phyloP scores from a whole-genome alignment of 768 basidiomycete genomes.

The Kwoniella sp. region DNA sequence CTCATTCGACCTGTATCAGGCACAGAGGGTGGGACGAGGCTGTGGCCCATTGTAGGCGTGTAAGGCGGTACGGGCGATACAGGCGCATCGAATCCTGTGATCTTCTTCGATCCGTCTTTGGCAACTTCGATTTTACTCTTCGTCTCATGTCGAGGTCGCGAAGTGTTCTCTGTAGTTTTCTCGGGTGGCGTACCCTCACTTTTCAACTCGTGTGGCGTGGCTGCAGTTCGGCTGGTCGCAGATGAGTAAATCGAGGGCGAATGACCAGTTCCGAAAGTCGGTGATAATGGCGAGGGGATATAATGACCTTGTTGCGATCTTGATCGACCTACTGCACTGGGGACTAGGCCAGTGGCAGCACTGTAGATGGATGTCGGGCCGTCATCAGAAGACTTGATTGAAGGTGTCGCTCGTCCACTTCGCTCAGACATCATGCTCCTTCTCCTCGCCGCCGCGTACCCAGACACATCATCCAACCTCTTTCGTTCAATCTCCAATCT shows the following conservation, averaged over 20 bases:
- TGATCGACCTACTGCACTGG: conserved; percentile 21
- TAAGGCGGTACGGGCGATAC: conserved; percentile 31
- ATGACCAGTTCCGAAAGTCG: conserved; percentile 27
- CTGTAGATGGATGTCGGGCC: conserved; percentile 16
- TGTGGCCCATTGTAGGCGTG: conserved; percentile 14
- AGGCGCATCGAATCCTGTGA: conserved; percentile 50
- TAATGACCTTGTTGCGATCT: conserved; percentile 34
- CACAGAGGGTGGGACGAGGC: conserved; percentile 2
- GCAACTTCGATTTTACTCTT: conserved; percentile 31
- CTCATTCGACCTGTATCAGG: conserved; percentile 8
- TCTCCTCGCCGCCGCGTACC: conserved; percentile 39
- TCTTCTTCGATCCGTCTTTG: conserved; percentile 33
- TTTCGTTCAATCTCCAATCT: conserved; percentile 40
- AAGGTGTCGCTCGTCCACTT: conserved; percentile 42
- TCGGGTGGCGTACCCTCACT: conserved; percentile 20
- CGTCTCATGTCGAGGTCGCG: background rate
- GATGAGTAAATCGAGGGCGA: conserved; percentile 19
- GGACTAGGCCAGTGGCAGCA: background rate
- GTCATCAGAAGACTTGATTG: conserved; percentile 37
- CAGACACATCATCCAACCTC: conserved; percentile 39
- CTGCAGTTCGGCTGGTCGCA: conserved; percentile 3
- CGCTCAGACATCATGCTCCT: conserved; percentile 42
- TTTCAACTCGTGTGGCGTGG: conserved; percentile 11
- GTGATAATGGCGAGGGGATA: conserved; percentile 44
- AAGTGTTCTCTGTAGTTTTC: conserved; percentile 25